phyloP scores from a whole-genome alignment of 805 yeast species.

The Tetrapisispora fleetii region DNA sequence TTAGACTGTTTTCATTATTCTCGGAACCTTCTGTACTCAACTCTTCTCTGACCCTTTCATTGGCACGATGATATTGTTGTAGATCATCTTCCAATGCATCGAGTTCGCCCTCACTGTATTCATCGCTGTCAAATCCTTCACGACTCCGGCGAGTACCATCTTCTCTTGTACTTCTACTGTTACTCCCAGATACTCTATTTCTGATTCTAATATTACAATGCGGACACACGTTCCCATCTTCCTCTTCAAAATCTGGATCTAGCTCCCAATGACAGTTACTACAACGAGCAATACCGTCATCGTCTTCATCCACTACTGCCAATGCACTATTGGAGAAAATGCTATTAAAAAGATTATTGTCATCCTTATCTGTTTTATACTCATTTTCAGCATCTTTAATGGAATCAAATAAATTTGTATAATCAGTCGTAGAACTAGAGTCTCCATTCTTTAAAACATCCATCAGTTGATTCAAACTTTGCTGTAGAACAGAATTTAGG shows the following conservation, averaged over 20 bases:
- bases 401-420: background rate
- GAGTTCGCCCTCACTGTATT: conserved; percentile 21
- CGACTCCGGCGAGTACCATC: background rate
- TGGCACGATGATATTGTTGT: conserved; percentile 2
- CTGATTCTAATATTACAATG: conserved; percentile 54
- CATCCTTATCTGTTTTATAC: conserved; percentile 16
- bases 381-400: background rate
- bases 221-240: conserved; percentile 38
- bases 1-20: background rate
- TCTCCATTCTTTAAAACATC: conserved; percentile 24
- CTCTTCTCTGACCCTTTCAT: conserved; percentile 5
- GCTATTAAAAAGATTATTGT: conserved; percentile 37
- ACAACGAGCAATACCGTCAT: conserved; percentile 69
- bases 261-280: conserved; percentile 76
- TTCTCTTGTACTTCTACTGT: background rate
- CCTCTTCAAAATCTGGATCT: conserved; percentile 18
- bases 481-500: conserved; percentile 43
- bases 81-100: conserved; percentile 7
- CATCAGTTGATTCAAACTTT: conserved; percentile 34
- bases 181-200: conserved; percentile 11
- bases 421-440: background rate
- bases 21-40: conserved; percentile 2
- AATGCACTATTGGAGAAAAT: conserved; percentile 40
- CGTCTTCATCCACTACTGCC: conserved; percentile 52
- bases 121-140: conserved; percentile 12